Conservation (phyloP, 1,284 basidiomycete genomes). For the Puccinia novopanici region DNA sequence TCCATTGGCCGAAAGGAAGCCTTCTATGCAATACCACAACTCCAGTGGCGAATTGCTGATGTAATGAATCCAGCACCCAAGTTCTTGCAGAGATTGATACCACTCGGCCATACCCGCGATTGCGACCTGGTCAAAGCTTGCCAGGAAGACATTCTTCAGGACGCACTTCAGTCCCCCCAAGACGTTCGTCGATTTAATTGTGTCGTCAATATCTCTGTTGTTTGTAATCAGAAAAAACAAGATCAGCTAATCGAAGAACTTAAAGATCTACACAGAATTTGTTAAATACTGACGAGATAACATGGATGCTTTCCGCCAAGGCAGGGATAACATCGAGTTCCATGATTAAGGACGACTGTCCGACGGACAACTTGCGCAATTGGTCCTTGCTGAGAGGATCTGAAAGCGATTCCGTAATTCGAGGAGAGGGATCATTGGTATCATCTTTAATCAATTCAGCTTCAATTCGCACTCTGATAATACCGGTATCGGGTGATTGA, state of each 20-base stretch:
- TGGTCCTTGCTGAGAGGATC: neutral
- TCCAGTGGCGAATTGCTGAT: slow-evolving; percentile 57
- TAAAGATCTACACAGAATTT: neutral
- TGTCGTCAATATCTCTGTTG: slow-evolving; percentile 58
- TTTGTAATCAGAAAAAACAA: slow-evolving; percentile 24
- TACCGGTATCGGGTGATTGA: slow-evolving; percentile 25
- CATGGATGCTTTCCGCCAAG: slow-evolving; percentile 28
- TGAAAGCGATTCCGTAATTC: neutral
- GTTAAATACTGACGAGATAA: slow-evolving; percentile 32
- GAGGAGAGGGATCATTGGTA: neutral
- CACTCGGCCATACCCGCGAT: slow-evolving; percentile 54
- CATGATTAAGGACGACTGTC: slow-evolving; percentile 13
- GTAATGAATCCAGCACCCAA: slow-evolving; percentile 53
- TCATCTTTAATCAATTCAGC: slow-evolving; percentile 35
- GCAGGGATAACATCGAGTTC: slow-evolving; percentile 38
- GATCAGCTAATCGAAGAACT: neutral
- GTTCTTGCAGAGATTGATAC: slow-evolving; percentile 29
- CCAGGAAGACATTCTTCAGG: slow-evolving; percentile 57
- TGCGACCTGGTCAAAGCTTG: slow-evolving; percentile 55
- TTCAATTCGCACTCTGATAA: slow-evolving; percentile 31
- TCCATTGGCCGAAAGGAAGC: slow-evolving; percentile 54
- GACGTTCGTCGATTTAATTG: slow-evolving; percentile 57
- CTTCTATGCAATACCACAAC: slow-evolving; percentile 55
- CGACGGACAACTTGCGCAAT: slow-evolving; percentile 6
- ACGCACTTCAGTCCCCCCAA: slow-evolving; percentile 55